These are phyloP conservation scores for Xylariaceae sp. DNA, from an alignment of 2,329 filamentous ascomycete genomes.

Conservation along the genomic window DNA sequence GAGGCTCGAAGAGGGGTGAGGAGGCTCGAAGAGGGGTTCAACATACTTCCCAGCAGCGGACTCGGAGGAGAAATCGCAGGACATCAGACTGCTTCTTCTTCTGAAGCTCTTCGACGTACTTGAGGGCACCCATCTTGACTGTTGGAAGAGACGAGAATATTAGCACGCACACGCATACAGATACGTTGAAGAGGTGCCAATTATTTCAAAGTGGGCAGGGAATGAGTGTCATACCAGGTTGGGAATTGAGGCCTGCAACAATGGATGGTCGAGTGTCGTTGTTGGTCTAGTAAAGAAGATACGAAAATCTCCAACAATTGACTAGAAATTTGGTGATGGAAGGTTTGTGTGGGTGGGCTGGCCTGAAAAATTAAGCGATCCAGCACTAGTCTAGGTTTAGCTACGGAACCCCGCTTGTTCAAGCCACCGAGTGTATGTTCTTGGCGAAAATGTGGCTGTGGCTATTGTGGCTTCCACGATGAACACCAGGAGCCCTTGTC, in stretches of 20 bases:
- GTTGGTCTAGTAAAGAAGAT: slow-evolving; percentile 35
- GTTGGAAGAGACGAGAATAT: slow-evolving; percentile 30
- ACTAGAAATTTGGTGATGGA: slow-evolving; percentile 35
- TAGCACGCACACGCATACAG: slow-evolving; percentile 25
- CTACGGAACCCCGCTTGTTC: not conserved
- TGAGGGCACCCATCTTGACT: slow-evolving; percentile 98
- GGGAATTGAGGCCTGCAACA: slow-evolving; percentile 44
- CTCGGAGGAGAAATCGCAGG: slow-evolving; percentile 98
- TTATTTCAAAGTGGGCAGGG: not conserved
- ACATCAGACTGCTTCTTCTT: slow-evolving; percentile 99
- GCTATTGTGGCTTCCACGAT: no score
- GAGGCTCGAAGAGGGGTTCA: slow-evolving; percentile 46
- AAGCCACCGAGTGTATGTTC: slow-evolving; percentile 14
- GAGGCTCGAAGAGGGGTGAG: slow-evolving; percentile 42
- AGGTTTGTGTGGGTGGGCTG: slow-evolving; percentile 36
- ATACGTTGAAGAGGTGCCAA: not conserved
- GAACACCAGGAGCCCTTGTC: no score
- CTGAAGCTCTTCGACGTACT: slow-evolving; percentile 99
- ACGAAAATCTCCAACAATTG: slow-evolving; percentile 36
- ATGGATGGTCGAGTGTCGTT: slow-evolving; percentile 44
- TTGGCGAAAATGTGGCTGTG: no score
- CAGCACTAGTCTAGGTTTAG: slow-evolving; percentile 24
- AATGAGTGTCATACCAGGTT: slow-evolving; percentile 42
- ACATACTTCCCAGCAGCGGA: slow-evolving; percentile 99
- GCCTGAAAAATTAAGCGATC: slow-evolving; percentile 39